Percentiles rank a stretch among this genome's conserved stretches.
These are phyloP conservation scores for Paraglomus occultum DNA, from an alignment of 192 early-diverging fungal genomes.

Conservation along the genomic window DNA sequence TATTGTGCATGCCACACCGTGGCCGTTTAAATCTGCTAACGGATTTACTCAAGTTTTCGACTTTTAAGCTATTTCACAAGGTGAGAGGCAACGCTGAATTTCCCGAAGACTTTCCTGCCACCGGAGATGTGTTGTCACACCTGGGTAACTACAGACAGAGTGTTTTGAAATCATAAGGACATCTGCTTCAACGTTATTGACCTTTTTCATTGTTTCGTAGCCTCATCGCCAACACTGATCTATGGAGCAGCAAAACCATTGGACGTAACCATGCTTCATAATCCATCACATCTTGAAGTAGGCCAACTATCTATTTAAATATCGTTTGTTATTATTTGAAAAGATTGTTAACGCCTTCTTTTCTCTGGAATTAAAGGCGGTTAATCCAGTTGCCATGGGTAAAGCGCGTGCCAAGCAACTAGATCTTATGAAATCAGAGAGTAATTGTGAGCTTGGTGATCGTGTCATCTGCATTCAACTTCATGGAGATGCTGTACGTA, in stretches of 20 bases:
- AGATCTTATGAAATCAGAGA: conserved; percentile 58
- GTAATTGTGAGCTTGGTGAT: conserved; percentile 86
- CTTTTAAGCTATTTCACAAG: conserved; percentile 87
- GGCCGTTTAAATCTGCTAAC: conserved; percentile 92
- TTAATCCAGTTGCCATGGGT: conserved; percentile 94
- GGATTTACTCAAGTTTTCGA: conserved; percentile 80
- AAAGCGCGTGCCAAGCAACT: conserved; percentile 96
- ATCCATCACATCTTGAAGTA: conserved; percentile 92
- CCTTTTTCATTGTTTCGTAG: conserved; percentile 35
- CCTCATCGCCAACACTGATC: conserved; percentile 73
- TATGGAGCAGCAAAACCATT: conserved; percentile 64
- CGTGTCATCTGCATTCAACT: conserved; percentile 91
- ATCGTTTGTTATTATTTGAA: background rate
- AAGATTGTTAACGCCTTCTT: background rate
- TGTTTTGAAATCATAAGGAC: background rate
- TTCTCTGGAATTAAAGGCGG: conserved; percentile 54
- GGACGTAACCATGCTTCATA: conserved; percentile 89
- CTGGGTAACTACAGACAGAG: conserved; percentile 42
- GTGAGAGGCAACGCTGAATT: conserved; percentile 92
- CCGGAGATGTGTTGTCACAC: conserved; percentile 93
- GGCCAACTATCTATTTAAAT: background rate
- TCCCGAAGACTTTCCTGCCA: conserved; percentile 70
- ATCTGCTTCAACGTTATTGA: background rate
- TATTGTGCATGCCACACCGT: conserved; percentile 95
- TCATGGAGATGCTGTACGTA: conserved; percentile 88